Evolutionary conservation across 1,284 basidiomycete species (phyloP).

Genomic region (Paramarasmius palmivorus): DNA sequence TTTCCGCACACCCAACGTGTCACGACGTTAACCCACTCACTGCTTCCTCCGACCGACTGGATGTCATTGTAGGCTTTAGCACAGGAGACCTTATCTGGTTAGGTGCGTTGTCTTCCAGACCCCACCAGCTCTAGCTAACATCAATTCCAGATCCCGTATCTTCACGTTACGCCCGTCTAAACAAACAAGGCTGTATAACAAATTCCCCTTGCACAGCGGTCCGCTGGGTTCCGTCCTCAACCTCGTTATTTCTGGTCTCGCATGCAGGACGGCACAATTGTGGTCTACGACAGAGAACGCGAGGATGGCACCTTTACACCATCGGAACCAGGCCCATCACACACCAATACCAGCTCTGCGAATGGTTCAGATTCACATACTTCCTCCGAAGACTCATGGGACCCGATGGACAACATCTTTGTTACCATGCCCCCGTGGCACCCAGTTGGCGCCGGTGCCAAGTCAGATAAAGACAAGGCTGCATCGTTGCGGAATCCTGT

Average conservation of each 20-base stretch:
- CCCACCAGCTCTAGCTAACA: constrained; percentile 3
- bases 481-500: constrained; percentile 73
- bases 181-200: constrained; percentile 87
- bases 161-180: constrained; percentile 85
- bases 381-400: constrained; percentile 46
- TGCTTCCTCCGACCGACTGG: constrained; percentile 75
- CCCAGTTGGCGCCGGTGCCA: constrained; percentile 52
- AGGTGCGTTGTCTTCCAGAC: constrained; percentile 45
- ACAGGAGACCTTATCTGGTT: constrained; percentile 95
- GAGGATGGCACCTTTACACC: constrained; percentile 79
- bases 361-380: constrained; percentile 15
- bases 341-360: constrained; percentile 3
- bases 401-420: constrained; percentile 71
- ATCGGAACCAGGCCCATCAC: constrained; percentile 44
- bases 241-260: constrained; percentile 86
- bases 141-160: constrained; percentile 71
- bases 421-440: constrained; percentile 86
- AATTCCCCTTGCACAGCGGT: constrained; percentile 81
- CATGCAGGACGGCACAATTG: constrained; percentile 88
- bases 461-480: constrained; percentile 63
- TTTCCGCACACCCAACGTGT: constrained; percentile 86
- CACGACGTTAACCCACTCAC: constrained; percentile 86
- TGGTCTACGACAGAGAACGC: constrained; percentile 87
- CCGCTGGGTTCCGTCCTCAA: constrained; percentile 86
- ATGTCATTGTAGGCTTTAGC: constrained; percentile 90